Percentiles rank a stretch among this genome's conserved stretches.
These are phyloP conservation scores for Kodamaea kaohsiungensis DNA, from an alignment of 805 yeast species.

Conservation along the genomic window DNA sequence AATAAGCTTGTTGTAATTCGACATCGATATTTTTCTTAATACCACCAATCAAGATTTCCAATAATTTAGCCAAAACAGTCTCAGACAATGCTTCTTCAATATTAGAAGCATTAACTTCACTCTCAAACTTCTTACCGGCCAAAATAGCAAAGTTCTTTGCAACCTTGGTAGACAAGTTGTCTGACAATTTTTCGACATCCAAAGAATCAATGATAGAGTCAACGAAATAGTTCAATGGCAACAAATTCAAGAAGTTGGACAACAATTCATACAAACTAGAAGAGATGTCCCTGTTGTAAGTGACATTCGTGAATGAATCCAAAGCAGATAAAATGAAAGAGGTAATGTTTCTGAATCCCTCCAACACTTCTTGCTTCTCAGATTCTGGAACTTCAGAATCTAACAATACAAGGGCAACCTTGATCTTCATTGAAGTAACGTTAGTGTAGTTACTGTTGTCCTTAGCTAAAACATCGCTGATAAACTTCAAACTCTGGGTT, in stretches of 20 bases:
- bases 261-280: conserved; percentile 55
- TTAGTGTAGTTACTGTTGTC: conserved; percentile 26
- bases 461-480: conserved; percentile 48
- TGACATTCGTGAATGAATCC: conserved; percentile 31
- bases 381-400: conserved; percentile 38
- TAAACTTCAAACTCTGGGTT: conserved; percentile 54
- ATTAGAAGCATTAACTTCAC: conserved; percentile 48
- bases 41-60: conserved; percentile 50
- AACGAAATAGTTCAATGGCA: conserved; percentile 76
- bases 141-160: conserved; percentile 64
- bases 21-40: conserved; percentile 35
- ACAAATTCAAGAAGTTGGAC: conserved; percentile 60
- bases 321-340: conserved; percentile 39
- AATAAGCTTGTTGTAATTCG: conserved; percentile 64
- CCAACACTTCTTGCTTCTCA: conserved; percentile 32
- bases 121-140: conserved; percentile 66
- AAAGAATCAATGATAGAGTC: conserved; percentile 52
- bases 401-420: conserved; percentile 51
- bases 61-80: conserved; percentile 51
- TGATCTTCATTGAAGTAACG: conserved; percentile 44
- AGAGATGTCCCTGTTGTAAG: conserved; percentile 26
- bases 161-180: conserved; percentile 48
- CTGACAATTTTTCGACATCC: conserved; percentile 27
- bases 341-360: conserved; percentile 31
- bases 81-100: conserved; percentile 46